phyloP scores from a whole-genome alignment of 139 green algal genomes.

The Desmodesmus armatus region DNA sequence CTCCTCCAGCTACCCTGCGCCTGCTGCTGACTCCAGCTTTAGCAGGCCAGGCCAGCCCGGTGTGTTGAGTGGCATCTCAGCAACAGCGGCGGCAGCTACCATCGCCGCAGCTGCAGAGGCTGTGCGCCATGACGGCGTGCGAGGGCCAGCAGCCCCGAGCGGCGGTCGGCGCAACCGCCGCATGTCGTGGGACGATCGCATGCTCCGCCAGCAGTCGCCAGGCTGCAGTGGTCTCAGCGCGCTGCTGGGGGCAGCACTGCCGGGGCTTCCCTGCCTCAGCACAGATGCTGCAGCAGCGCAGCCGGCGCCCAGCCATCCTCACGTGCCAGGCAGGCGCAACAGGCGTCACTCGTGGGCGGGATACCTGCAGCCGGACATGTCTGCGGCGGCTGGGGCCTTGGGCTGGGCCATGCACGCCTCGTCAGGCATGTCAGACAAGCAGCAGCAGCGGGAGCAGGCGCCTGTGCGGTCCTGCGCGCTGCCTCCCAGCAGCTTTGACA shows the following conservation, averaged over 20 bases:
- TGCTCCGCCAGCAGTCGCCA: slow-evolving; percentile 12
- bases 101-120: slow-evolving; percentile 35
- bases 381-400: too few species aligned
- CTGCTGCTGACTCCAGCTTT: not conserved
- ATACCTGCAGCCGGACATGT: too few species aligned
- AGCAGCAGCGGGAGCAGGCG: not conserved
- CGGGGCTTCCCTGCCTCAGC: too few species aligned
- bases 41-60: not conserved
- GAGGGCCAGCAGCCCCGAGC: not conserved
- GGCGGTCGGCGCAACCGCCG: not conserved
- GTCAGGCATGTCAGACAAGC: too few species aligned
- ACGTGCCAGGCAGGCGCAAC: not conserved
- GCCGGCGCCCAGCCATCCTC: not conserved
- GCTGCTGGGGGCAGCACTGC: too few species aligned
- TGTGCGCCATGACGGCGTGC: not conserved
- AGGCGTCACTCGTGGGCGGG: too few species aligned
- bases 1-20: not conserved
- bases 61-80: slow-evolving; percentile 4
- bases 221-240: too few species aligned
- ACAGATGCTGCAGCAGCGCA: not conserved
- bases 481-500: too few species aligned
- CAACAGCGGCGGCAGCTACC: slow-evolving; percentile 14
- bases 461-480: not conserved
- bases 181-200: slow-evolving; percentile 28
- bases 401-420: not conserved